A percentile compares a stretch with the other conserved stretches of the same genome.
phyloP scores from a whole-genome alignment of 805 yeast genomes.

The Ogataea zsoltii region DNA sequence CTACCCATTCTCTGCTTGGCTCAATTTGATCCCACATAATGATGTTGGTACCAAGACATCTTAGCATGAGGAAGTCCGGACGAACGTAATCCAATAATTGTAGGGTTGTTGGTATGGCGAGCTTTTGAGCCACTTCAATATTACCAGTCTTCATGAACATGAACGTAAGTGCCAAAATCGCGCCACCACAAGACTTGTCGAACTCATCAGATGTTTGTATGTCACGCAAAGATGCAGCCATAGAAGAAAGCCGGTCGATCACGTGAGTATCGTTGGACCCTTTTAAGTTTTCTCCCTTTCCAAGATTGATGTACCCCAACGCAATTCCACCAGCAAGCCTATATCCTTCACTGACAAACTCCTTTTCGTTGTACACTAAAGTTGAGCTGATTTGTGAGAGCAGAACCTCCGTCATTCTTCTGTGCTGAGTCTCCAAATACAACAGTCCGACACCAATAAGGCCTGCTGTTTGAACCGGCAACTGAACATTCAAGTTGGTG shows the following conservation, averaged over 20 bases:
- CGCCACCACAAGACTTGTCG: conserved; percentile 72
- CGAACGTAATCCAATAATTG: conserved; percentile 68
- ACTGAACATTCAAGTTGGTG: conserved; percentile 79
- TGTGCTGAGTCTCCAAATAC: conserved; percentile 73
- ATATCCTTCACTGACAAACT: conserved; percentile 72
- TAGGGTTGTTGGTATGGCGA: conserved; percentile 59
- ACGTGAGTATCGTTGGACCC: conserved; percentile 57
- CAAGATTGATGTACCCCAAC: conserved; percentile 80
- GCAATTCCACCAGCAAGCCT: conserved; percentile 87
- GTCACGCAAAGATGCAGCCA: conserved; percentile 63
- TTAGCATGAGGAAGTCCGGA: conserved; percentile 72
- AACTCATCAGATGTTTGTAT: conserved; percentile 56
- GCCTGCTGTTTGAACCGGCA: conserved; percentile 88
- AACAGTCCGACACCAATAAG: conserved; percentile 85
- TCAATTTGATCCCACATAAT: conserved; percentile 73
- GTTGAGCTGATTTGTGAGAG: conserved; percentile 65
- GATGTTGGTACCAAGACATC: conserved; percentile 63
- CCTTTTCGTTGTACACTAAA: conserved; percentile 54
- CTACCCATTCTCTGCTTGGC: conserved; percentile 53
- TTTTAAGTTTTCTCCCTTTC: conserved; percentile 63
- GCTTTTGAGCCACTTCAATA: conserved; percentile 55
- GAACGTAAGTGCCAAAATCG: conserved; percentile 72
- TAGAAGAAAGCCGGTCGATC: conserved; percentile 56
- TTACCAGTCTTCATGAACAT: conserved; percentile 72
- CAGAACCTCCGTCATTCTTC: conserved; percentile 81